Evolutionary conservation across 768 basidiomycete species (phyloP).

Genomic region (Zangia roseola): DNA sequence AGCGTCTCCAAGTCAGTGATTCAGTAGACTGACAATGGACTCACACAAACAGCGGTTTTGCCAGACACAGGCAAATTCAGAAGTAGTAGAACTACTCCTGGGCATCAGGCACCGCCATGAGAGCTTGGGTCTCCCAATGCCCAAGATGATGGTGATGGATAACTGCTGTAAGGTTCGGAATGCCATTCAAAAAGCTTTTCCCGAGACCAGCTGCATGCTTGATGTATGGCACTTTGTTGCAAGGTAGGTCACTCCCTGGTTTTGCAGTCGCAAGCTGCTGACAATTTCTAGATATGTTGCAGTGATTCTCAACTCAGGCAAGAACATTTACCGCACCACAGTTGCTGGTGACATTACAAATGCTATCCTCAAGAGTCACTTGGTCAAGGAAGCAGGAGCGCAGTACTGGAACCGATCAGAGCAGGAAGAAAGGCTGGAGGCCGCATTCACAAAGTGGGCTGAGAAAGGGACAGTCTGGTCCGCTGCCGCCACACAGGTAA

Average conservation of each 20-base stretch:
- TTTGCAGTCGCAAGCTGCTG: too few species aligned
- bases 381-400: slow-evolving; percentile 3
- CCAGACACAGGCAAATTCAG: too few species aligned
- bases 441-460: too few species aligned
- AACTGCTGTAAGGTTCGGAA: slow-evolving; percentile 22
- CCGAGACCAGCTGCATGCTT: neutral
- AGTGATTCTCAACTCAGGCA: slow-evolving; percentile 9
- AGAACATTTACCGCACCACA: neutral
- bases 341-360: slow-evolving; percentile 13
- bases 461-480: too few species aligned
- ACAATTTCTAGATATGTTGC: slow-evolving; percentile 20
- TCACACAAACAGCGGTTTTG: too few species aligned
- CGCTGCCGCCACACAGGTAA: slow-evolving; percentile 13
- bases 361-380: slow-evolving; percentile 6
- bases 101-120: too few species aligned
- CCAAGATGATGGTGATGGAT: slow-evolving; percentile 15
- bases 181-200: slow-evolving; percentile 6
- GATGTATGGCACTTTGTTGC: slow-evolving; percentile 22
- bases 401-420: slow-evolving; percentile 17
- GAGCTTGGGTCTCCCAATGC: slow-evolving; percentile 4
- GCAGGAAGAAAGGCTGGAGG: slow-evolving; percentile 20
- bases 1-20: too few species aligned
- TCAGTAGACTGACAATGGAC: too few species aligned
- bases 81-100: too few species aligned
- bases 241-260: slow-evolving; percentile 9